phyloP scores from a whole-genome alignment of 225 moss, liverwort and hornwort genomes.

The Marchantia polymorpha region DNA sequence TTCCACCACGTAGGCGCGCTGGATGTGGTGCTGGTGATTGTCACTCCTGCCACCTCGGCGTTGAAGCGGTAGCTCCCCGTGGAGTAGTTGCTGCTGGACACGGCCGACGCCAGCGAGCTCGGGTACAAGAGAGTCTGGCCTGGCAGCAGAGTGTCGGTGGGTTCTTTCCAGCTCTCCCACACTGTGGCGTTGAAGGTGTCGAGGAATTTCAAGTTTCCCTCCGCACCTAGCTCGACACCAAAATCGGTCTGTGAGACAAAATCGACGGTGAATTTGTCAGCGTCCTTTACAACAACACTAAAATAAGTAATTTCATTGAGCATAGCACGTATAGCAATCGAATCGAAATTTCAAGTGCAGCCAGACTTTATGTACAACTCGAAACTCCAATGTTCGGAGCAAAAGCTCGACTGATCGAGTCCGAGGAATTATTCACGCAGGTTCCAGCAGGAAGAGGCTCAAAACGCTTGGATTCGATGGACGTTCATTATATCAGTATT shows the following conservation, averaged over 20 bases:
- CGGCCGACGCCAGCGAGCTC: neutral
- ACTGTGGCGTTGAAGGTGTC: neutral
- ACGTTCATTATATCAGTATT: too few species aligned
- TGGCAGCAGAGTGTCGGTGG: constrained; percentile 18
- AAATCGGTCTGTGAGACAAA: neutral
- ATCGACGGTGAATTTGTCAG: too few species aligned
- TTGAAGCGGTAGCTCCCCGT: constrained; percentile 6
- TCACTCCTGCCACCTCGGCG: constrained; percentile 22
- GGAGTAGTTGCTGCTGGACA: constrained; percentile 10
- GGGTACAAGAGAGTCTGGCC: constrained; percentile 17
- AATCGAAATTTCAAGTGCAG: too few species aligned
- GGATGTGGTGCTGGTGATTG: neutral
- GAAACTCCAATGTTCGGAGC: too few species aligned
- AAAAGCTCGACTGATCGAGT: too few species aligned
- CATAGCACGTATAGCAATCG: too few species aligned
- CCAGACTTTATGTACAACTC: too few species aligned
- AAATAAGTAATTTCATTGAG: too few species aligned
- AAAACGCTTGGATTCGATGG: too few species aligned
- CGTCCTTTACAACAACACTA: too few species aligned
- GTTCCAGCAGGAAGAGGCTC: too few species aligned
- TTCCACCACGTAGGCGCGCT: neutral
- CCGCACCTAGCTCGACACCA: neutral
- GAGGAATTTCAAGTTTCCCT: constrained; percentile 28
- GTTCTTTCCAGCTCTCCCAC: constrained; percentile 31
- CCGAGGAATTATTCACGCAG: too few species aligned